Evolutionary conservation across 2,329 filamentous ascomycete genomes (phyloP), one percentile per base, ranked within the genome.

Genomic region (Bisporella sp.): DNA sequence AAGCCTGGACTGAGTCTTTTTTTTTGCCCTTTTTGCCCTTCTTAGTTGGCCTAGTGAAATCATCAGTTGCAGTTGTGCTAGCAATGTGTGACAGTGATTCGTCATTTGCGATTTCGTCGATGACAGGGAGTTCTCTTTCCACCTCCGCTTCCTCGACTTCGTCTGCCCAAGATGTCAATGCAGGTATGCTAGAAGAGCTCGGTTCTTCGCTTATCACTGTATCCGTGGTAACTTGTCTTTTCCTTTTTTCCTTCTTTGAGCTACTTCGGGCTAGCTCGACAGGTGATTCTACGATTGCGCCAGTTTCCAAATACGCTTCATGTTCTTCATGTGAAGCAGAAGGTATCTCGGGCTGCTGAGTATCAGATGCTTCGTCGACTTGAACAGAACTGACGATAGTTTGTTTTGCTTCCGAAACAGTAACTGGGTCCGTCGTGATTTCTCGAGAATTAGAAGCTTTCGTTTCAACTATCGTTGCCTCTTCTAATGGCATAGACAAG

Each of bases 21-120:
- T 62, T 63, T 55, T 68, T 68, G 29, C 62, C 58, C 46, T 68
- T 73, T 63, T 69, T 73, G 42, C 64, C 68, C 47, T 70, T 69
- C 51, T 68, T 67, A 21, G 57, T 58, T 42, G 61, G 60, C 44
- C 61, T 54, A 9, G 61, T 46, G 45, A 61, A 64, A 33, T 60
- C 57, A 43, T 64, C 59, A 32, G 51, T 48, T 5, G 54, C 51
- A 5, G 53, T 40, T 50, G 62, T 56, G 50, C 54, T 54, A 30
- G 61, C 54, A 31, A 64, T 64, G 37, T 62, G 57, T 8, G 62
- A 60, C n/a, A 62, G 47, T n/a, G 60, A 60, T 45, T 62, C 55
- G 35, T 63, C 61, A n/a, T 58, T 54, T 42, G 56, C 62, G 33
- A 63, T 62, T 44, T 57, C 55, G 53, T 62, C 50, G 45, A 61